Percentiles rank a stretch among this genome's conserved stretches.
Conservation (phyloP, 139 green algal genomes). For the Zygnema cylindricum region DNA sequence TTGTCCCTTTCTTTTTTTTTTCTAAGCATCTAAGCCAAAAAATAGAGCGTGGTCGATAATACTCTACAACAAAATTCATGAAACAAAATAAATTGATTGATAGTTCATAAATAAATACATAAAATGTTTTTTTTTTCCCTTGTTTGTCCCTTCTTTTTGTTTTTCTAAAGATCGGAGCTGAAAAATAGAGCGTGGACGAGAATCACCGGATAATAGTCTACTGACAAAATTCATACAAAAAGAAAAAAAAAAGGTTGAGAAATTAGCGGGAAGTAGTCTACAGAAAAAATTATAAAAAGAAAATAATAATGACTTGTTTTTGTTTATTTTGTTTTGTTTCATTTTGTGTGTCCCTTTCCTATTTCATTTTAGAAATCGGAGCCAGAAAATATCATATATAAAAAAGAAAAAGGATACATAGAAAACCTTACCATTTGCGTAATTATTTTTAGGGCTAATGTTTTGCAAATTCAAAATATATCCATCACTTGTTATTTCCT, state of each 20-base stretch:
- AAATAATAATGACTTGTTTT: too few relatives aligned
- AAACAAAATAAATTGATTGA: too few relatives aligned
- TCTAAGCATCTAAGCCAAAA: background rate
- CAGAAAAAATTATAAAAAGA: too few relatives aligned
- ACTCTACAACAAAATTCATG: too few relatives aligned
- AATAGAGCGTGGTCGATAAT: background rate
- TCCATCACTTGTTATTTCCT: conserved; percentile 5
- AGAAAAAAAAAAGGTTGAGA: too few relatives aligned
- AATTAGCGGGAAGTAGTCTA: too few relatives aligned
- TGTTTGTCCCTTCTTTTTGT: conserved; percentile 2
- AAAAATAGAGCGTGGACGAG: conserved; percentile 4
- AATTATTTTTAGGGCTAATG: background rate
- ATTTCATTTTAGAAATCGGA: background rate
- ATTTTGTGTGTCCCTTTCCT: background rate
- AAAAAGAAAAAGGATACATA: background rate
- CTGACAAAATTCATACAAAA: too few relatives aligned
- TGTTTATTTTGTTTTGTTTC: background rate
- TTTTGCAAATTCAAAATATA: conserved; percentile 20
- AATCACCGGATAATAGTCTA: background rate
- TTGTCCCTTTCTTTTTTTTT: conserved; percentile 8
- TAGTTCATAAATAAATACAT: too few relatives aligned
- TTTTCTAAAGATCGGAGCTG: background rate
- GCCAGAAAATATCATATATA: background rate
- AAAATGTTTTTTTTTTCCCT: background rate
- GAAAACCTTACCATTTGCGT: background rate